phyloP scores from a whole-genome alignment of 2,329 filamentous ascomycete species.

The Rhynchosporium agropyri region DNA sequence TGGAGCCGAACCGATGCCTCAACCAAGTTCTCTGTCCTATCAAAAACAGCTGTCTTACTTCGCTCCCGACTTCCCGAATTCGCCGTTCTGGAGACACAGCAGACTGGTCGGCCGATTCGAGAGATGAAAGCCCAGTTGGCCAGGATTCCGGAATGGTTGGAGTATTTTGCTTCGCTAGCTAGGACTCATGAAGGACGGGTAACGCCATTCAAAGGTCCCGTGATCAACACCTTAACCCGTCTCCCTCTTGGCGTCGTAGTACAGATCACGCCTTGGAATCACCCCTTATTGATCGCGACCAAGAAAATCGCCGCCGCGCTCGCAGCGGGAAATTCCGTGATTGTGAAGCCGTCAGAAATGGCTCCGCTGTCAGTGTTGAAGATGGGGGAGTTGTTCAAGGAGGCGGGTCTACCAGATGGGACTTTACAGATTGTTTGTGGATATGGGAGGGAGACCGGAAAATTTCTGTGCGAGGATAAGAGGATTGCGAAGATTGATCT shows the following conservation, averaged over 20 bases:
- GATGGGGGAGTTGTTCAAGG: slow-evolving; percentile 46
- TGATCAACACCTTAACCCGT: slow-evolving; percentile 59
- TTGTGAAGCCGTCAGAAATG: slow-evolving; percentile 46
- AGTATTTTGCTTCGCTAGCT: slow-evolving; percentile 68
- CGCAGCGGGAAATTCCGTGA: slow-evolving; percentile 44
- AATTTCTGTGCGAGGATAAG: slow-evolving; percentile 58
- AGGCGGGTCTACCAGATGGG: slow-evolving; percentile 48
- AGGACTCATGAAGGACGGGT: slow-evolving; percentile 69
- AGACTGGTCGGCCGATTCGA: slow-evolving; percentile 68
- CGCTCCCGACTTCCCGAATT: slow-evolving; percentile 55
- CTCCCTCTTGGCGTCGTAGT: slow-evolving; percentile 60
- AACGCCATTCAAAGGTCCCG: slow-evolving; percentile 63
- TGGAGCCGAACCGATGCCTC: slow-evolving; percentile 32
- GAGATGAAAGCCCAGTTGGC: slow-evolving; percentile 73
- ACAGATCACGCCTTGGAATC: slow-evolving; percentile 61
- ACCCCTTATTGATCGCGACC: slow-evolving; percentile 59
- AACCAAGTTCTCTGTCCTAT: slow-evolving; percentile 61
- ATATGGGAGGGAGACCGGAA: slow-evolving; percentile 54
- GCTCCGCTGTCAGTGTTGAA: slow-evolving; percentile 48
- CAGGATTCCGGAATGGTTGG: slow-evolving; percentile 69
- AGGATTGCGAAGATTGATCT: slow-evolving; percentile 67
- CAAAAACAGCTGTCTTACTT: slow-evolving; percentile 59
- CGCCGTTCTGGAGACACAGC: slow-evolving; percentile 64
- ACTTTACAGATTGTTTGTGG: slow-evolving; percentile 54
- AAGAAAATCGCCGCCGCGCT: slow-evolving; percentile 47